These are phyloP conservation scores for Chlamydomonas eustigma DNA, from an alignment of 139 green algal species.

Conservation along the genomic window DNA sequence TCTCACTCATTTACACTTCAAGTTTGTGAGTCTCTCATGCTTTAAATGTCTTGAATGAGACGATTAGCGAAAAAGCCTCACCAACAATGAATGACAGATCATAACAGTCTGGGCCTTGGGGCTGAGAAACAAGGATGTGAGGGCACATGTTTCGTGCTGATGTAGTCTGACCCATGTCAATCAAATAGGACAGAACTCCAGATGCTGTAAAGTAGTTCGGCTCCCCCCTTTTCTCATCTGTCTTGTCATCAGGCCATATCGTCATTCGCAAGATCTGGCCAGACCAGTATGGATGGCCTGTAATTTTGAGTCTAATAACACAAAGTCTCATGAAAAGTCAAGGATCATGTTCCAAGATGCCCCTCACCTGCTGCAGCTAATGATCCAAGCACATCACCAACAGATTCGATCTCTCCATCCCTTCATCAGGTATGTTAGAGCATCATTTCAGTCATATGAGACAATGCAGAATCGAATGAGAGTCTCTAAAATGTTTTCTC, in stretches of 20 bases:
- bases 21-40: no score
- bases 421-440: no score
- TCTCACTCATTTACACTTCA: no score
- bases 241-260: not conserved
- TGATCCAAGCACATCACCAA: not conserved
- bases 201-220: not conserved
- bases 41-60: no score
- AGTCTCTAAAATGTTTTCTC: no score
- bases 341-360: no score
- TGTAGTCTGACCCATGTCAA: not conserved
- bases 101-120: slow-evolving; percentile 4
- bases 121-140: not conserved
- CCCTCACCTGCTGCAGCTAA: not conserved
- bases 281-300: slow-evolving; percentile 3
- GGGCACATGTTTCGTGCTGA: slow-evolving; percentile 2
- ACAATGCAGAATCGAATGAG: no score
- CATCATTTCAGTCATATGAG: no score
- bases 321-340: no score
- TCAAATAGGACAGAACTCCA: not conserved
- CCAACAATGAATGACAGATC: slow-evolving; percentile 10
- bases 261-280: slow-evolving; percentile 4
- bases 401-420: not conserved
- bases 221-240: not conserved
- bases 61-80: no score
- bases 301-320: no score